These are phyloP conservation scores for Geotrichum citri-aurantii DNA, from an alignment of 1,139 yeast genomes.

Conservation along the genomic window DNA sequence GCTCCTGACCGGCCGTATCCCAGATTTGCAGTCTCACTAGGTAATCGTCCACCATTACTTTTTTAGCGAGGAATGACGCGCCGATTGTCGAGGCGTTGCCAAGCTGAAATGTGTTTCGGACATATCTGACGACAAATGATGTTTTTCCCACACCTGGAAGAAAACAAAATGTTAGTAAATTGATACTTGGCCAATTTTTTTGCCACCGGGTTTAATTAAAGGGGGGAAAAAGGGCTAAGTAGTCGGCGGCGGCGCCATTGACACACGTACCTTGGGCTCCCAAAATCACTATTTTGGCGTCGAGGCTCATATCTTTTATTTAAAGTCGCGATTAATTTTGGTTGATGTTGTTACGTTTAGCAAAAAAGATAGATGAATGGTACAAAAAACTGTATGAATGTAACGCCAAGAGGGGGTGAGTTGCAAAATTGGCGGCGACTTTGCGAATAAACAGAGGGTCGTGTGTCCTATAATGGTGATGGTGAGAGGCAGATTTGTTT, in stretches of 20 bases:
- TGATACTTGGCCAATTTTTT: neutral
- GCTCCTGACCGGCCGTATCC: constrained; percentile 94
- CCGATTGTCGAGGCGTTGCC: constrained; percentile 93
- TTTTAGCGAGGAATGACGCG: constrained; percentile 87
- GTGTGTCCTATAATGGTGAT: neutral
- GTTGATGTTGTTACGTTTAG: neutral
- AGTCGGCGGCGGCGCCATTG: too few species aligned
- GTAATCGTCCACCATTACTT: constrained; percentile 77
- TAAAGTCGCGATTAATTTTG: neutral
- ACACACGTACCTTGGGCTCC: constrained; percentile 35
- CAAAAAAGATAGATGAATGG: neutral
- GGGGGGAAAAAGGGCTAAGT: too few species aligned
- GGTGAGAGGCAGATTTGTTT: neutral
- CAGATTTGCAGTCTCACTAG: constrained; percentile 87
- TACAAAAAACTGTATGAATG: neutral
- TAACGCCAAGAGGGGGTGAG: neutral
- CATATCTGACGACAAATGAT: constrained; percentile 81
- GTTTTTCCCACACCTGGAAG: constrained; percentile 82
- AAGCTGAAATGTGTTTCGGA: constrained; percentile 84
- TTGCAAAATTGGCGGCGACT: neutral
- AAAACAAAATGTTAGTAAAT: neutral
- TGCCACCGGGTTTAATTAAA: too few species aligned
- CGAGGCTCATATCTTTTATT: constrained; percentile 30
- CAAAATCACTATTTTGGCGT: constrained; percentile 37
- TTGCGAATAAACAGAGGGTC: neutral